A percentile compares a stretch with the other conserved stretches of the same genome.
These are phyloP conservation scores for Phragmites australis DNA, from an alignment of 176 grass and related monocot species.

Conservation along the genomic window DNA sequence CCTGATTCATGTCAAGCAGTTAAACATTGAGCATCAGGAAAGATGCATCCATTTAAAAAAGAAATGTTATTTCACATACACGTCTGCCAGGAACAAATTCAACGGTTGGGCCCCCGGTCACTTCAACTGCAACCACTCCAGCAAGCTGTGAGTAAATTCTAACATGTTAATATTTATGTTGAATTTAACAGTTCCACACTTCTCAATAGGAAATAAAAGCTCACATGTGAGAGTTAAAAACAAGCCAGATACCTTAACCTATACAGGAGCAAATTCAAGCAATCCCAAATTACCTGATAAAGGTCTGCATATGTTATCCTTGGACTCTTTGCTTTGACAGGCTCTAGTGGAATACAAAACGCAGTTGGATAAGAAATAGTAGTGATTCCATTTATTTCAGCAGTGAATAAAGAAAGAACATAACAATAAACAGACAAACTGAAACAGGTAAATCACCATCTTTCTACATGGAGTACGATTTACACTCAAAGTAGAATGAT, in stretches of 20 bases:
- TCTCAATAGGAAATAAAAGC: background rate
- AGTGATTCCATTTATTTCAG: constrained; percentile 6
- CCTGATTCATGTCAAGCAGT: constrained; percentile 54
- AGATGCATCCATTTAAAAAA: constrained; percentile 1
- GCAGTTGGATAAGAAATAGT: constrained; percentile 35
- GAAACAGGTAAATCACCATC: constrained; percentile 4
- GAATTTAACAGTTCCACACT: background rate
- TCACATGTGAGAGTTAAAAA: background rate
- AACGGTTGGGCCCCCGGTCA: constrained; percentile 84
- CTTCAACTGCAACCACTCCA: constrained; percentile 95
- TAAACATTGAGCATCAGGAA: constrained; percentile 22
- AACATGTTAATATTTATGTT: constrained; percentile 8
- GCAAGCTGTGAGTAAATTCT: constrained; percentile 64
- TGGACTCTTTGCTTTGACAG: constrained; percentile 74
- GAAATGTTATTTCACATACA: constrained; percentile 39
- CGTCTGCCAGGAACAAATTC: constrained; percentile 86
- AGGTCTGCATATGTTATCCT: constrained; percentile 93
- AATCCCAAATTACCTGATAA: constrained; percentile 73
- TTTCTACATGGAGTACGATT: background rate
- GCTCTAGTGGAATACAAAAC: constrained; percentile 52
- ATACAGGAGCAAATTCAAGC: constrained; percentile 15
- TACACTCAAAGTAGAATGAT: constrained; percentile 7
- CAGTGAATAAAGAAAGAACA: background rate
- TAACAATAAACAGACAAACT: constrained; percentile 9
- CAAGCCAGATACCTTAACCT: background rate